Evolutionary conservation across 805 yeast species (phyloP), one percentile per base, ranked within the genome.

Genomic region (Candida bentonensis): DNA sequence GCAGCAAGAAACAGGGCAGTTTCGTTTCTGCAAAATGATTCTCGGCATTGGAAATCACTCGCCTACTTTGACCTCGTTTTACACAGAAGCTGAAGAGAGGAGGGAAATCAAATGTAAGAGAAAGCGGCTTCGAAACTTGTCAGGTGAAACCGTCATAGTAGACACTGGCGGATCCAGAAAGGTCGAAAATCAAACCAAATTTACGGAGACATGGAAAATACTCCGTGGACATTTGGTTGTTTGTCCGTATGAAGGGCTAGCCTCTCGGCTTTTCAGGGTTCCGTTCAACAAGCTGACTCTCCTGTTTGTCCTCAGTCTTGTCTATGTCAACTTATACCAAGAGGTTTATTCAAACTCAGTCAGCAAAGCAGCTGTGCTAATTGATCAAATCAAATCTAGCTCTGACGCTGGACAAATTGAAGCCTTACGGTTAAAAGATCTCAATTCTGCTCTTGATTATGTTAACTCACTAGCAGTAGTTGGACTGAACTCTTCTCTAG

Each of bases 11-110:
- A n/a, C n/a, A n/a, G n/a, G n/a, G n/a, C n/a, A n/a, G n/a, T n/a
- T n/a, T n/a, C n/a, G n/a, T n/a, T n/a, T n/a, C n/a, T n/a, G n/a
- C n/a, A n/a, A n/a, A n/a, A 30, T 9, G 11, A 15, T 30, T 13
- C 17, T 30, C 11, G n/a, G n/a, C 5, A 15, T 30, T 15, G 36
- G 36, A 5, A n/a, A 17, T 5, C 20, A 11, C 5, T 30, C 36
- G 5, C 36, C 36, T 17, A 30, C 36, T 4, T 5, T 30, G 13
- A 30, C 36, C 7, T 30, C 36, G 11, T 30, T 30, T n/a, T 30
- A 30, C 36, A 30, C 36, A 13, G 36, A 30, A 15, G 36, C 36
- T 30, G 36, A 30, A 30, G 36, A 30, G 36, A 15, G n/a, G 20
- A n/a, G 17, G n/a, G 17, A 30, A 30, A 15, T 15, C 36, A 9